phyloP scores from a whole-genome alignment of 352 stramenopile species.

The Lagenidium sp. region DNA sequence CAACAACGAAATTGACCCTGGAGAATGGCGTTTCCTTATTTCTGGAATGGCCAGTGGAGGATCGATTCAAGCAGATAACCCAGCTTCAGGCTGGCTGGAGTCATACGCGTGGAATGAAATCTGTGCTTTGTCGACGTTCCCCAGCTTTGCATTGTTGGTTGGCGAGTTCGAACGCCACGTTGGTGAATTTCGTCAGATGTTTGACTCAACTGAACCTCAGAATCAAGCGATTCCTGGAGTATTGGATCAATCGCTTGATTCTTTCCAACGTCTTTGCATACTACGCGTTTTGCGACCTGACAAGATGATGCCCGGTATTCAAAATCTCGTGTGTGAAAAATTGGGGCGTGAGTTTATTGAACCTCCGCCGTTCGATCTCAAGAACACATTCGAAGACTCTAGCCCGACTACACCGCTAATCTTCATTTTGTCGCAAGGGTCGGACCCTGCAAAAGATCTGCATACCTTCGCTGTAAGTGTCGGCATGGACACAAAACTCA shows the following conservation, averaged over 20 bases:
- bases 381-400: slow-evolving; percentile 87
- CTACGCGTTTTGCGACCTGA: slow-evolving; percentile 72
- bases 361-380: slow-evolving; percentile 86
- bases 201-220: slow-evolving; percentile 76
- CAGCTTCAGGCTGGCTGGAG: slow-evolving; percentile 50
- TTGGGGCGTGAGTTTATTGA: slow-evolving; percentile 89
- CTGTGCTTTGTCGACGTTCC: slow-evolving; percentile 55
- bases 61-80: slow-evolving; percentile 34
- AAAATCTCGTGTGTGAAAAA: slow-evolving; percentile 82
- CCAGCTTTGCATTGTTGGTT: slow-evolving; percentile 49
- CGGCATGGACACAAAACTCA: slow-evolving; percentile 86
- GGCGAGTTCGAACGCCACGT: slow-evolving; percentile 42
- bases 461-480: slow-evolving; percentile 84
- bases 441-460: slow-evolving; percentile 90
- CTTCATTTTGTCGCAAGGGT: slow-evolving; percentile 91
- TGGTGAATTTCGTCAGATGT: slow-evolving; percentile 52
- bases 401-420: slow-evolving; percentile 87
- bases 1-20: slow-evolving; percentile 61
- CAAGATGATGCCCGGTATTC: slow-evolving; percentile 84
- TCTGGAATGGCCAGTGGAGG: slow-evolving; percentile 58
- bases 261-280: slow-evolving; percentile 79
- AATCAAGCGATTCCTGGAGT: slow-evolving; percentile 57
- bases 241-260: slow-evolving; percentile 53
- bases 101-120: slow-evolving; percentile 73
- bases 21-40: slow-evolving; percentile 89